Evolutionary conservation across 768 basidiomycete species (phyloP).

Genomic region (Pulveroboletus sp.): DNA sequence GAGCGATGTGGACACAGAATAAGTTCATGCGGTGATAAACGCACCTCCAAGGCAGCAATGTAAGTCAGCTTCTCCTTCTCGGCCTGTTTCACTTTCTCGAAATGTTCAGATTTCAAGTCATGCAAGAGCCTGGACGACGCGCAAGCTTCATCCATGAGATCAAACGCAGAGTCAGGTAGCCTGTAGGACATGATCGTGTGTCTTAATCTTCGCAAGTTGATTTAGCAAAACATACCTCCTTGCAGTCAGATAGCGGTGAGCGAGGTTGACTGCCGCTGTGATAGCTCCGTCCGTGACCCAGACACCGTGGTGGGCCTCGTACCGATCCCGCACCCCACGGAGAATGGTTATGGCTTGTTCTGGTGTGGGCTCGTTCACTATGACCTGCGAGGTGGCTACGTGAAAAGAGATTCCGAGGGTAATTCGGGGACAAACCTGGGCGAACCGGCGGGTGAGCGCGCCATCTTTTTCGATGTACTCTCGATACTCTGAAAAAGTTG

Average conservation of each 20-base stretch:
- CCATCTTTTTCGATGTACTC: constrained; percentile 11
- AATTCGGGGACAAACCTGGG: not conserved
- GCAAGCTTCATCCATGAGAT: constrained; percentile 8
- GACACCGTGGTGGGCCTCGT: constrained; percentile 3
- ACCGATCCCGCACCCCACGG: constrained; percentile 6
- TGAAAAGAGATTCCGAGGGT: not conserved
- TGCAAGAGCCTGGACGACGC: constrained; percentile 6
- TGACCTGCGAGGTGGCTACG: not conserved
- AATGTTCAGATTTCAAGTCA: constrained; percentile 2
- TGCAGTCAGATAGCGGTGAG: constrained; percentile 7
- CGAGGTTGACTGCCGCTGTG: constrained; percentile 4
- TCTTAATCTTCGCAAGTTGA: no score
- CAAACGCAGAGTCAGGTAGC: constrained; percentile 7
- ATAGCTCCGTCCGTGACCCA: constrained; percentile 8
- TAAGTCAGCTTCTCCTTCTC: not conserved
- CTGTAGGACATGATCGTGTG: not conserved
- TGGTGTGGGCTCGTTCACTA: constrained; percentile 5
- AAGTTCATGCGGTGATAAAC: no score
- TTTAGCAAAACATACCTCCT: not conserved
- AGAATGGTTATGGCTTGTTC: constrained; percentile 7
- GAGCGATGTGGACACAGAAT: no score
- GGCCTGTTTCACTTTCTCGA: constrained; percentile 1
- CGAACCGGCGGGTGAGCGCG: constrained; percentile 8
- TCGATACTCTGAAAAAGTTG: constrained; percentile 5
- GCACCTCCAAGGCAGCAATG: constrained; percentile 4